phyloP scores from a whole-genome alignment of 2,329 filamentous ascomycete genomes.

The Trichoderma harzianum region DNA sequence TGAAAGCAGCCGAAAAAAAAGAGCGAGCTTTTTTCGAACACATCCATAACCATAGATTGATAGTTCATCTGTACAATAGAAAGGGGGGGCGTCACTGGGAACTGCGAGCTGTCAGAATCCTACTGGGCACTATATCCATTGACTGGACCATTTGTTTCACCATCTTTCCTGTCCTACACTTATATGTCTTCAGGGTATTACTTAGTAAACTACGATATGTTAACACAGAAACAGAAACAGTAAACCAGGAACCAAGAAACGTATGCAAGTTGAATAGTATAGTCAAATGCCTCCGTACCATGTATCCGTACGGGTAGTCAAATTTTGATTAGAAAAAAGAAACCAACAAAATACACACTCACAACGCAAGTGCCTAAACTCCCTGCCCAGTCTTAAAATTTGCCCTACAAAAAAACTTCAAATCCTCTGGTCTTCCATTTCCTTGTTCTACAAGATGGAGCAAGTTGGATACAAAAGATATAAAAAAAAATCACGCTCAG shows the following conservation, averaged over 20 bases:
- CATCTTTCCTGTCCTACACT: background rate
- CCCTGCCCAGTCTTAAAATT: background rate
- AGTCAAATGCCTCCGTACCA: background rate
- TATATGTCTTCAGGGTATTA: background rate
- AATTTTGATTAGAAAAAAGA: background rate
- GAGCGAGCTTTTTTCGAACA: background rate
- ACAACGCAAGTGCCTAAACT: background rate
- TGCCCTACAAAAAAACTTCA: background rate
- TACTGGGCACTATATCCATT: background rate
- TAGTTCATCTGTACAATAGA: slow-evolving; percentile 12
- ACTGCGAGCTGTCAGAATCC: background rate
- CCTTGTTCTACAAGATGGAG: slow-evolving; percentile 13
- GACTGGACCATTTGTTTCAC: background rate
- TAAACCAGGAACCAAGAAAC: background rate
- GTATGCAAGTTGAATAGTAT: background rate
- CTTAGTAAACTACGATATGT: background rate
- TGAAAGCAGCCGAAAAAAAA: background rate
- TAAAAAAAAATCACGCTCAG: background rate
- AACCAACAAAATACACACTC: background rate
- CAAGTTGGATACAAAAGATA: slow-evolving; percentile 22
- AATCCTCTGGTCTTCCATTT: background rate
- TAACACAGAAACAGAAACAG: background rate
- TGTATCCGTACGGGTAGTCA: background rate
- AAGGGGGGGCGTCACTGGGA: background rate
- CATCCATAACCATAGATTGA: slow-evolving; percentile 14